phyloP scores from a whole-genome alignment of 805 yeast species.

The Lipomyces yamanashiensis region DNA sequence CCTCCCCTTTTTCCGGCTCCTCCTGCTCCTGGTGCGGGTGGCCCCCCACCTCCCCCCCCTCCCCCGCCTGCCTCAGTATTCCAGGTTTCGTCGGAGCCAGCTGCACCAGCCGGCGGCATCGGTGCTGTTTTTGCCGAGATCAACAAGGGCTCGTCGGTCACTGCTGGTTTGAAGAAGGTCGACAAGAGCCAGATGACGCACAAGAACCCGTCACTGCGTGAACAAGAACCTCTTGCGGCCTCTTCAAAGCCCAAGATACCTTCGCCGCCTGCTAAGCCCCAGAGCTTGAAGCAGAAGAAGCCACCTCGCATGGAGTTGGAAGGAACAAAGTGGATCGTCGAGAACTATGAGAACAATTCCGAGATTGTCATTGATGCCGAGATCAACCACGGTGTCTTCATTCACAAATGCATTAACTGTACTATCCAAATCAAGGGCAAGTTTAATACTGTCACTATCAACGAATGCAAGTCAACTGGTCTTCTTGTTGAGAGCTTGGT shows the following conservation, averaged over 20 bases:
- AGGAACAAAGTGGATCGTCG: conserved; percentile 89
- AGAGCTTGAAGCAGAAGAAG: conserved; percentile 56
- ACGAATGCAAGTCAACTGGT: conserved; percentile 72
- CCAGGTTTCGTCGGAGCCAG: conserved; percentile 41
- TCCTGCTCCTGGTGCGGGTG: conserved; percentile 47
- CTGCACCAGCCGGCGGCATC: conserved; percentile 58
- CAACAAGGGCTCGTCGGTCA: conserved; percentile 81
- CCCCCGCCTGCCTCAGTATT: conserved; percentile 83
- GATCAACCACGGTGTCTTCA: conserved; percentile 85
- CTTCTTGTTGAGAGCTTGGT: conserved; percentile 82
- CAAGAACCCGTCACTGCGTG: conserved; percentile 82
- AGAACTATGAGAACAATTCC: conserved; percentile 68
- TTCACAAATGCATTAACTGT: conserved; percentile 75
- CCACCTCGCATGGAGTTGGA: conserved; percentile 70
- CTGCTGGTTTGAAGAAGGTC: conserved; percentile 86
- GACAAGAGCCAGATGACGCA: conserved; percentile 94
- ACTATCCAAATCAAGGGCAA: conserved; percentile 88
- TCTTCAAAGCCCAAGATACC: conserved; percentile 40
- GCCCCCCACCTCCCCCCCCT: conserved; percentile 90
- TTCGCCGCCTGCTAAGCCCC: conserved; percentile 85
- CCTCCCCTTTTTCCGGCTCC: conserved; percentile 47
- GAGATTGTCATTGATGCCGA: conserved; percentile 77
- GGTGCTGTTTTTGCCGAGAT: conserved; percentile 90
- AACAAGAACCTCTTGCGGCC: conserved; percentile 51
- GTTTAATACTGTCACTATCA: conserved; percentile 83